Conservation (phyloP, 2,329 filamentous ascomycete genomes). For the Sordariomycetes sp. region DNA sequence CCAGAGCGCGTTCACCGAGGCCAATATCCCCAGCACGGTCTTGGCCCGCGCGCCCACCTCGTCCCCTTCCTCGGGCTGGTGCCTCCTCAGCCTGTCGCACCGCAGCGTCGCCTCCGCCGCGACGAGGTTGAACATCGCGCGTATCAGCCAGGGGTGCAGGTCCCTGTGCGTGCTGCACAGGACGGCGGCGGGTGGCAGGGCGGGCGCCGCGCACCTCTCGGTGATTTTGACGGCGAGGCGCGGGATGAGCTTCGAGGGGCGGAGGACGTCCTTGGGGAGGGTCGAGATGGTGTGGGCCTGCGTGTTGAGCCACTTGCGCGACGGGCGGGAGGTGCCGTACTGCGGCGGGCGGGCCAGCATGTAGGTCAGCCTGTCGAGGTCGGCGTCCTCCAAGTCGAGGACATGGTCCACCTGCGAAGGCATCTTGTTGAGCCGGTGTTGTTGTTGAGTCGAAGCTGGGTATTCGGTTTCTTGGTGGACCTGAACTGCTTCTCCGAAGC, state of each 20-base stretch:
- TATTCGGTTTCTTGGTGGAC: too few relatives aligned
- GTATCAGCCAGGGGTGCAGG: slow-evolving; percentile 31
- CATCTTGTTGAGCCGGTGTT: background rate
- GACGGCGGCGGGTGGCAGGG: slow-evolving; percentile 17
- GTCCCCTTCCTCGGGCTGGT: slow-evolving; percentile 6
- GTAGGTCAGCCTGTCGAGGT: slow-evolving; percentile 20
- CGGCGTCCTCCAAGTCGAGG: slow-evolving; percentile 11
- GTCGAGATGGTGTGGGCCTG: slow-evolving; percentile 17
- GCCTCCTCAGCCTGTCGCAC: slow-evolving; percentile 15
- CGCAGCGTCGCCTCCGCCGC: slow-evolving; percentile 27
- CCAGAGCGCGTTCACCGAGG: slow-evolving; percentile 25
- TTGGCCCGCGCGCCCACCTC: slow-evolving; percentile 12
- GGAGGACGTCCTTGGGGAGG: slow-evolving; percentile 15
- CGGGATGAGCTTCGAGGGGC: slow-evolving; percentile 17
- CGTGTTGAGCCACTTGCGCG: slow-evolving; percentile 21
- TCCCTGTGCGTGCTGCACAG: slow-evolving; percentile 28
- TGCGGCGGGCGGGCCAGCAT: slow-evolving; percentile 25
- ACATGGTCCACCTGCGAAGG: background rate
- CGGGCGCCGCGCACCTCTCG: slow-evolving; percentile 10
- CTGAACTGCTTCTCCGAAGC: too few relatives aligned
- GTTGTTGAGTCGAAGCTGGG: background rate
- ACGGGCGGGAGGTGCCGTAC: slow-evolving; percentile 16
- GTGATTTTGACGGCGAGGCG: slow-evolving; percentile 20
- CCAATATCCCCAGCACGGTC: slow-evolving; percentile 16
- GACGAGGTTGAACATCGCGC: slow-evolving; percentile 29